Conservation (phyloP, 2,329 filamentous ascomycete species). For the Gyromitra esculenta region DNA sequence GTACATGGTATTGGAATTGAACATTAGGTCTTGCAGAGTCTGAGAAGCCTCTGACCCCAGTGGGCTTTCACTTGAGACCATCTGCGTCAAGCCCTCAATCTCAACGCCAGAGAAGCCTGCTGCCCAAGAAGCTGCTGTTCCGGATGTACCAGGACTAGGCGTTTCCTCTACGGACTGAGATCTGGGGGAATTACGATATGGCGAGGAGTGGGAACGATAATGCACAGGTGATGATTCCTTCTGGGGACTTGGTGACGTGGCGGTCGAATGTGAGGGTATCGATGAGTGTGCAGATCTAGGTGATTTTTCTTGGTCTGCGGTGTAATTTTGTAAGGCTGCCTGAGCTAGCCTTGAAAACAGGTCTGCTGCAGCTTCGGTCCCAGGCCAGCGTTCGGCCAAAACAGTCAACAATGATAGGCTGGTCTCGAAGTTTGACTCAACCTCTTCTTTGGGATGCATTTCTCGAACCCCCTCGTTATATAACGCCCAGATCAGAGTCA, state of each 20-base stretch:
- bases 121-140: conserved; percentile 29
- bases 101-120: conserved; percentile 20
- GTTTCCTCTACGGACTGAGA: conserved; percentile 46
- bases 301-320: conserved; percentile 63
- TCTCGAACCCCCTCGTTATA: conserved; percentile 85
- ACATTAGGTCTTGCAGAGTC: conserved; percentile 41
- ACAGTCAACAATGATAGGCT: conserved; percentile 81
- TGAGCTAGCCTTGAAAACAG: conserved; percentile 86
- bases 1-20: conserved; percentile 35
- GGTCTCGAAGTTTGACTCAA: conserved; percentile 76
- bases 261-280: conserved; percentile 21
- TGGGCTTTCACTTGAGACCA: conserved; percentile 16
- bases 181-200: conserved; percentile 30
- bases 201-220: conserved; percentile 27
- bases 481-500: conserved; percentile 89
- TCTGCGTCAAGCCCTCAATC: conserved; percentile 23
- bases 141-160: conserved; percentile 45
- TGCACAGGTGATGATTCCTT: conserved; percentile 35
- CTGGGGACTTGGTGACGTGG: conserved; percentile 36
- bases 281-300: conserved; percentile 39
- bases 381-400: conserved; percentile 90
- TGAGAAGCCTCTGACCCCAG: conserved; percentile 33
- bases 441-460: conserved; percentile 76
- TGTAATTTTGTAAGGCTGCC: conserved; percentile 88
- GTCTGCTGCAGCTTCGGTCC: conserved; percentile 82